These are phyloP conservation scores for Jamesozyma spencerorum DNA, from an alignment of 805 yeast species.

Conservation along the genomic window DNA sequence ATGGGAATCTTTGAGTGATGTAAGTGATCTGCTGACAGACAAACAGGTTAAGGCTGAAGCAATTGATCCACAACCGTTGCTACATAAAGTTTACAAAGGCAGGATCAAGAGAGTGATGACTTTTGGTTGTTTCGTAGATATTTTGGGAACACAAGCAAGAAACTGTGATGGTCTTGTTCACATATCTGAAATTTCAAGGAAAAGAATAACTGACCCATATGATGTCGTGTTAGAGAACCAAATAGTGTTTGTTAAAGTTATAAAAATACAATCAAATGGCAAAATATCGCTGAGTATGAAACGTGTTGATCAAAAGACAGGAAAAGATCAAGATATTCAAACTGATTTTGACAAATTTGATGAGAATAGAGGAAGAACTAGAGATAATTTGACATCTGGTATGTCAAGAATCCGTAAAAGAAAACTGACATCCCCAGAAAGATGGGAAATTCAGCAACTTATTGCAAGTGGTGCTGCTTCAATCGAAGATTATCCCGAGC, in stretches of 20 bases:
- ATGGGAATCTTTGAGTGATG: conserved; percentile 15
- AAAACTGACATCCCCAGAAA: conserved; percentile 71
- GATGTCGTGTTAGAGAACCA: conserved; percentile 52
- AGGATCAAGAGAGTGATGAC: conserved; percentile 47
- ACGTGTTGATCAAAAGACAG: conserved; percentile 62
- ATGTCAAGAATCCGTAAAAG: conserved; percentile 20
- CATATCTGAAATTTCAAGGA: conserved; percentile 50
- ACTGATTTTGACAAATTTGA: neutral
- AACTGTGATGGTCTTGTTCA: conserved; percentile 61
- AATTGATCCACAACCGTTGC: conserved; percentile 27
- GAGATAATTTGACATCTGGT: conserved; percentile 4
- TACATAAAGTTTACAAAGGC: conserved; percentile 51
- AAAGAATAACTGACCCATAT: conserved; percentile 46
- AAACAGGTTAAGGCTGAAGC: conserved; percentile 3
- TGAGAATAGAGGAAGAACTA: conserved; percentile 1
- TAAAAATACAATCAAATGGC: conserved; percentile 36
- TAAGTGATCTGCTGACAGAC: conserved; percentile 9
- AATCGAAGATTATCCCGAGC: conserved; percentile 60
- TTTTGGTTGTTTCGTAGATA: conserved; percentile 71
- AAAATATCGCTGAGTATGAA: conserved; percentile 57
- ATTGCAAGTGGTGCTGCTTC: conserved; percentile 69
- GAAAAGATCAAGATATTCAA: conserved; percentile 28
- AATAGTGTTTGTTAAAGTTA: conserved; percentile 54
- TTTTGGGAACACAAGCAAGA: conserved; percentile 33
- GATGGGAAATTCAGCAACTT: conserved; percentile 83